Percentiles rank a stretch among this genome's conserved stretches.
Evolutionary conservation across 495 filamentous ascomycete genomes (phyloP).

Genomic region (Daldinia grandis): DNA sequence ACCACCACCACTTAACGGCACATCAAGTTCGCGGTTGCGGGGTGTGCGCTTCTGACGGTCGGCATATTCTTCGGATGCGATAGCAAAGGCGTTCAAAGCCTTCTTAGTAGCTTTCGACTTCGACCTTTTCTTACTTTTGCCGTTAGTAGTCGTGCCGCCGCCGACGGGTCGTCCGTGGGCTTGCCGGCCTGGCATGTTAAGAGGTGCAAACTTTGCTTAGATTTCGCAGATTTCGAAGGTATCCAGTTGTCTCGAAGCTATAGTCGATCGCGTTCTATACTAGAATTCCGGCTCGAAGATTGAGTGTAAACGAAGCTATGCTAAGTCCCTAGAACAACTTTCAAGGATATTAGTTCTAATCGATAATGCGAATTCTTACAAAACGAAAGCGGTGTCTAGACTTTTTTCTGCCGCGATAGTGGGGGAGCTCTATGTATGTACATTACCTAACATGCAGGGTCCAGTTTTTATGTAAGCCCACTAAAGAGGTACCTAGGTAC

Average conservation of each 20-base stretch:
- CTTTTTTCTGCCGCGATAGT: constrained; percentile 46
- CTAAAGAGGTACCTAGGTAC: constrained; percentile 2
- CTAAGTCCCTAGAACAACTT: neutral
- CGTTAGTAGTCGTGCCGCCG: constrained; percentile 44
- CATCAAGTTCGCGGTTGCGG: constrained; percentile 55
- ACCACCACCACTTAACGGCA: constrained; percentile 40
- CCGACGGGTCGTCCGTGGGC: constrained; percentile 63
- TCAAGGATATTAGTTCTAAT: constrained; percentile 1
- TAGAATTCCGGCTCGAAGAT: neutral
- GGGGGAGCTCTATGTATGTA: constrained; percentile 44
- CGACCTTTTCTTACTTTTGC: constrained; percentile 60
- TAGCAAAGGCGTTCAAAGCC: constrained; percentile 82
- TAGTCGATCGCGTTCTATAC: neutral
- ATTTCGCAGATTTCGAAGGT: neutral
- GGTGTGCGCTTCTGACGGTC: constrained; percentile 50
- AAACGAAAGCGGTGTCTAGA: constrained; percentile 34
- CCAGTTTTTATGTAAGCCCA: neutral
- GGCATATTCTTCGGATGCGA: constrained; percentile 71
- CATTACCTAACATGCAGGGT: constrained; percentile 4
- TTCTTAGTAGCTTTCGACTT: constrained; percentile 59
- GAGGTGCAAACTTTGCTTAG: neutral
- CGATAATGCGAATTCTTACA: constrained; percentile 26
- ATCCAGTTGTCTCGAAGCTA: neutral
- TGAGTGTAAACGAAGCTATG: neutral
- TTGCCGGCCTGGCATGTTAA: constrained; percentile 74